Evolutionary conservation across 176 grass and related monocot species (phyloP).

Genomic region (Dendrocalamus sinicus): DNA sequence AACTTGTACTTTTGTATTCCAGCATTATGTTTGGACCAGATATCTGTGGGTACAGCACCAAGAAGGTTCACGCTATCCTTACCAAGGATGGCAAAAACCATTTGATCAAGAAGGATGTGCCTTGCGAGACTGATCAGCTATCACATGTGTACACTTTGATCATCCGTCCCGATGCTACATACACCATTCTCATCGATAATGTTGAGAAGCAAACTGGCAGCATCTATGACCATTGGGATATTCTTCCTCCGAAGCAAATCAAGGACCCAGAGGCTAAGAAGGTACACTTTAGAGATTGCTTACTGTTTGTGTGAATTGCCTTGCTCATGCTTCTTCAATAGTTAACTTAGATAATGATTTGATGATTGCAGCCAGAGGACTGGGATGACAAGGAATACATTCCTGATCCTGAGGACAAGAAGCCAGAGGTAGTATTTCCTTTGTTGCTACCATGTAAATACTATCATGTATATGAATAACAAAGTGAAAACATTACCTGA

Average conservation of each 20-base stretch:
- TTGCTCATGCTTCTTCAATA: background rate
- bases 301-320: background rate
- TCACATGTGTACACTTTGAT: conserved; percentile 89
- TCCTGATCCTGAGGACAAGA: conserved; percentile 88
- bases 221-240: conserved; percentile 87
- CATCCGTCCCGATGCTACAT: conserved; percentile 78
- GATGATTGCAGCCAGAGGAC: conserved; percentile 72
- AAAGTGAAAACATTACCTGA: background rate
- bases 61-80: conserved; percentile 84
- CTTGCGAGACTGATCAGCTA: conserved; percentile 82
- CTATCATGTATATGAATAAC: background rate
- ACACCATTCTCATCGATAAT: conserved; percentile 90
- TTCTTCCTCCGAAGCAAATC: conserved; percentile 78
- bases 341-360: conserved; percentile 7
- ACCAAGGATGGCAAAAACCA: conserved; percentile 78
- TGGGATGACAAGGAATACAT: conserved; percentile 97
- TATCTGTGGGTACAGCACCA: conserved; percentile 94
- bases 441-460: conserved; percentile 15
- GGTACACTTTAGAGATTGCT: conserved; percentile 25
- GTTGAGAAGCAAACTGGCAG: conserved; percentile 81
- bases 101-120: conserved; percentile 92
- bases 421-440: conserved; percentile 71
- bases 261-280: conserved; percentile 89
- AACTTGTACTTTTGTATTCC: conserved; percentile 22
- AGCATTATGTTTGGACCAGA: conserved; percentile 98